A percentile compares a stretch with the other conserved stretches of the same genome.
These are phyloP conservation scores for Apiospora rasikravindrae DNA, from an alignment of 2,329 filamentous ascomycete species.

Conservation along the genomic window DNA sequence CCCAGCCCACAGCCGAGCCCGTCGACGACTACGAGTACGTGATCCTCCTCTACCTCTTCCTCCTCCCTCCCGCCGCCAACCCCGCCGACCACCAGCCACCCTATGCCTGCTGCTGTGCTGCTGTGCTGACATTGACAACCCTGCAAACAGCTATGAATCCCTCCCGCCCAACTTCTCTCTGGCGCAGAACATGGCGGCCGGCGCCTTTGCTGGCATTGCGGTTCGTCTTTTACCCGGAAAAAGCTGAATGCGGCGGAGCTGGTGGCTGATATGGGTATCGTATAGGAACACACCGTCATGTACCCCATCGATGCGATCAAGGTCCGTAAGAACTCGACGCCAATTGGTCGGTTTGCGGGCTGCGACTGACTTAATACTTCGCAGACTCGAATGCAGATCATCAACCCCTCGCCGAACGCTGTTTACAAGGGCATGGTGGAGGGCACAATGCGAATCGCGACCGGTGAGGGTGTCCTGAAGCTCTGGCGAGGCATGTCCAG, in stretches of 20 bases:
- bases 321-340: conserved; percentile 55
- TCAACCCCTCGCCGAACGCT: conserved; percentile 80
- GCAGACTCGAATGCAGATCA: conserved; percentile 96
- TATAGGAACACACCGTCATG: conserved; percentile 96
- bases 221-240: conserved; percentile 55
- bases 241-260: not conserved
- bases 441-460: conserved; percentile 90
- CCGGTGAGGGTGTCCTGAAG: conserved; percentile 85
- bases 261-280: conserved; percentile 28
- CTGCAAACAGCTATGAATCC: conserved; percentile 75
- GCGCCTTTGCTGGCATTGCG: conserved; percentile 95
- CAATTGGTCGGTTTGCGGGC: conserved; percentile 25
- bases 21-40: conserved; percentile 72
- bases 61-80: not conserved
- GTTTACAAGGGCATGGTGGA: conserved; percentile 91
- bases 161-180: conserved; percentile 94
- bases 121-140: conserved; percentile 26
- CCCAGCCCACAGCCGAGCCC: conserved; percentile 68
- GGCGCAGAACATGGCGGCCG: conserved; percentile 91
- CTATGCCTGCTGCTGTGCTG: conserved; percentile 13
- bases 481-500: conserved; percentile 97
- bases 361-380: conserved; percentile 25
- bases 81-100: not conserved
- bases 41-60: not conserved
- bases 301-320: conserved; percentile 98